Conservation (phyloP, 495 filamentous ascomycete species). For the Mytilinidion resinicola region DNA sequence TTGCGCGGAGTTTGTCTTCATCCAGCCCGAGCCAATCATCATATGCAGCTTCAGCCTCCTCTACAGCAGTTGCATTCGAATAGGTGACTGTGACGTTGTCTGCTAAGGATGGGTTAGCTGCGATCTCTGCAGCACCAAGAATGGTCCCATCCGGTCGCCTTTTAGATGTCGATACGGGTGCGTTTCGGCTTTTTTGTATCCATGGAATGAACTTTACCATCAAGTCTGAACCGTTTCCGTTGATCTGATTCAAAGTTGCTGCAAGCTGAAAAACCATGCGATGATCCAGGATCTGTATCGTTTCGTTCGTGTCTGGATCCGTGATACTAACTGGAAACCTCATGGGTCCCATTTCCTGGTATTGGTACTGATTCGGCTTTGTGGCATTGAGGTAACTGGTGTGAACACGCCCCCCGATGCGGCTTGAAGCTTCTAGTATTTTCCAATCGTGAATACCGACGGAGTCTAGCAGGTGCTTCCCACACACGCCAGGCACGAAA, state of each 20-base stretch:
- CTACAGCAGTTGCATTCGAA: conserved; percentile 35
- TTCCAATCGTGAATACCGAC: conserved; percentile 51
- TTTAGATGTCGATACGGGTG: conserved; percentile 43
- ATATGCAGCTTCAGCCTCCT: conserved; percentile 37
- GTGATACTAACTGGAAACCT: conserved; percentile 50
- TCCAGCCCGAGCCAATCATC: conserved; percentile 25
- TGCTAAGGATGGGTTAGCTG: conserved; percentile 27
- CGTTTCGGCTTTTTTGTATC: conserved; percentile 50
- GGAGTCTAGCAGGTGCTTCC: conserved; percentile 42
- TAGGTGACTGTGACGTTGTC: conserved; percentile 32
- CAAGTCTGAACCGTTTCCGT: conserved; percentile 42
- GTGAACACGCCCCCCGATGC: conserved; percentile 54
- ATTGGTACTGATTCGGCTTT: conserved; percentile 59
- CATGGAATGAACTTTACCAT: conserved; percentile 62
- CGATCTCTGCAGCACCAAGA: conserved; percentile 36
- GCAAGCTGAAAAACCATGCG: conserved; percentile 45
- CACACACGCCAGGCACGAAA: too few relatives aligned
- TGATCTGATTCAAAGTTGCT: conserved; percentile 29
- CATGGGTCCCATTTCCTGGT: conserved; percentile 75
- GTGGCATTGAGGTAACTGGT: conserved; percentile 56
- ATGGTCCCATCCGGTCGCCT: conserved; percentile 47
- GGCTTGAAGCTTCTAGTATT: conserved; percentile 47
- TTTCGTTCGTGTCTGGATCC: conserved; percentile 48
- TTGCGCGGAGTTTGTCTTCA: conserved; percentile 35
- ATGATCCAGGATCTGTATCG: conserved; percentile 51